Percentiles rank a stretch among this genome's conserved stretches.
Evolutionary conservation across 1,284 basidiomycete species (phyloP).

Genomic region (Boletellus sp.): DNA sequence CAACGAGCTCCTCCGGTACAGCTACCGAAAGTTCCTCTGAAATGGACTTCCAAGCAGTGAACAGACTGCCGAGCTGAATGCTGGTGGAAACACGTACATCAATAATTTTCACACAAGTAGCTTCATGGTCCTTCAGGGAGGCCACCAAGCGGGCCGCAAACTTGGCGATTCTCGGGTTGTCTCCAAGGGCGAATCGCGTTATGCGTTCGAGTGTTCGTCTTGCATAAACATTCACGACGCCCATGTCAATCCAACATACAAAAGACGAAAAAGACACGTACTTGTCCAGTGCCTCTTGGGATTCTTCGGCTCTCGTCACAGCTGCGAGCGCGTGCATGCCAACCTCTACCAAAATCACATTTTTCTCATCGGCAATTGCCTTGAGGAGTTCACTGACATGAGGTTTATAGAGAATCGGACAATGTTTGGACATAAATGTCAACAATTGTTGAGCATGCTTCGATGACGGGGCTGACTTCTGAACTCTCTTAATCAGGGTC

Average conservation of each 20-base stretch:
- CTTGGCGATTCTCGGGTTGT: constrained; percentile 75
- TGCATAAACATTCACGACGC: constrained; percentile 22
- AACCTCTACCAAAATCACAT: constrained; percentile 59
- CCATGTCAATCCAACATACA: constrained; percentile 1
- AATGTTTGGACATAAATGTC: constrained; percentile 72
- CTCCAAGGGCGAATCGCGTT: constrained; percentile 56
- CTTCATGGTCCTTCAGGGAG: constrained; percentile 51
- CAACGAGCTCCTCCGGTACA: constrained; percentile 54
- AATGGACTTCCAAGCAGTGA: constrained; percentile 47
- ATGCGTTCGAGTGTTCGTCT: constrained; percentile 68
- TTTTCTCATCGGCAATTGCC: constrained; percentile 64
- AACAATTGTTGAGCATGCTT: constrained; percentile 51
- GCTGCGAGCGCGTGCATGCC: constrained; percentile 75
- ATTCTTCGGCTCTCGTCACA: constrained; percentile 57
- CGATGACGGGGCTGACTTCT: constrained; percentile 42
- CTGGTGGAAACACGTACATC: constrained; percentile 47
- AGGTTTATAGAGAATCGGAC: constrained; percentile 68
- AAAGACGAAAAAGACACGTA: constrained; percentile 34
- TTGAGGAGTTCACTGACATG: constrained; percentile 77
- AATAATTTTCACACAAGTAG: constrained; percentile 53
- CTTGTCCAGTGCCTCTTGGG: constrained; percentile 63
- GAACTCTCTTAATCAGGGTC: constrained; percentile 68
- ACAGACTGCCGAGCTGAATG: neutral
- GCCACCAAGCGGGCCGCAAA: constrained; percentile 82
- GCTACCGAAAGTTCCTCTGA: constrained; percentile 50